Evolutionary conservation across 2,329 filamentous ascomycete species (phyloP), one percentile per base, ranked within the genome.

Genomic region (Fonsecaea multimorphosa): DNA sequence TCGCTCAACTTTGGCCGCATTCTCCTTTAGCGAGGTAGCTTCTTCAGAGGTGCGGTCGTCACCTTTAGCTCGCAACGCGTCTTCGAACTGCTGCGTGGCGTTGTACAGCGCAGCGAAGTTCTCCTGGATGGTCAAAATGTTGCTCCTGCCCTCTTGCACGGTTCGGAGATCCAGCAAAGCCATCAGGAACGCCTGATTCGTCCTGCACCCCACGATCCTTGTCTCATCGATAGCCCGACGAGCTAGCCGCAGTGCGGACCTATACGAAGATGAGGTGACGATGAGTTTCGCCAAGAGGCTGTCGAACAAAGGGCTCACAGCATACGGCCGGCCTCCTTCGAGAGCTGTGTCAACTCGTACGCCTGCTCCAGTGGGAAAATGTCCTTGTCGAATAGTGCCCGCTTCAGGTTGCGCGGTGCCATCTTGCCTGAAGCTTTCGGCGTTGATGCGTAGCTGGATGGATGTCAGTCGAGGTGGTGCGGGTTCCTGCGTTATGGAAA

Each of bases 241-340:
- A 0, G 85, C 83, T 72, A 87, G 88, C 2, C 74, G 72, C 2
- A 88, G 80, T 0, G 78, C 79, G 16, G 79, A 80, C n/a, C 77
- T 71, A 85, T 86, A 88, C 14, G 76, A 81, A 0, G 78, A 74
- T 1, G 83, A 84, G 1, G 83, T 86, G 60, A 87, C 75, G 36
- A 87, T 84, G 61, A 88, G 76, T 67, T 88, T 88, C 3, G 85
- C 85, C 1, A 88, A 73, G 0, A 88, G 77, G 63, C 82, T 85
- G 73, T 88, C 85, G 68, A 86, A 87, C 34, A 86, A 82, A 1
- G 83, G 77, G 1, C 81, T 81, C 0, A 87, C 78, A 5, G 85
- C 72, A 1, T 80, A 74, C 0, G 77, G 72, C 2, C 76, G 63
- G 55, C 63, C 63, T 63, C 66, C 73, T 38, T 81, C 75, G 2